These are phyloP conservation scores for Boletus bicolor DNA, from an alignment of 768 basidiomycete genomes.

Conservation along the genomic window DNA sequence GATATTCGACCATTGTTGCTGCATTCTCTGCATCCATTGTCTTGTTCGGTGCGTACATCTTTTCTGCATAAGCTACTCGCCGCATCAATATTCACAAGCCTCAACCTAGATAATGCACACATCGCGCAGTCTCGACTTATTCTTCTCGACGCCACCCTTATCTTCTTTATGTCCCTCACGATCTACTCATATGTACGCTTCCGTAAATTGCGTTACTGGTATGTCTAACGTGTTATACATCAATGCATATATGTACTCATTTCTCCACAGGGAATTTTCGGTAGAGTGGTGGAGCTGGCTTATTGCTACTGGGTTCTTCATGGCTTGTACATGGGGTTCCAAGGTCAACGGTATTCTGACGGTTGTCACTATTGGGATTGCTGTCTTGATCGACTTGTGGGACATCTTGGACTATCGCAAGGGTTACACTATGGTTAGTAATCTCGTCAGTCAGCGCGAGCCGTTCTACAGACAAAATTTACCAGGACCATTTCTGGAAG, in stretches of 20 bases:
- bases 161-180: slow-evolving; percentile 95
- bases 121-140: slow-evolving; percentile 95
- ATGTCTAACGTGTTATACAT: slow-evolving; percentile 22
- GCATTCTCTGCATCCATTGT: slow-evolving; percentile 86
- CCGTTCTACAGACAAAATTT: not conserved
- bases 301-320: slow-evolving; percentile 81
- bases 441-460: not conserved
- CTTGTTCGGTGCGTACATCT: slow-evolving; percentile 70
- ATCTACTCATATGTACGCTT: slow-evolving; percentile 93
- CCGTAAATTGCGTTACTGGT: slow-evolving; percentile 90
- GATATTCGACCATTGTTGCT: slow-evolving; percentile 88
- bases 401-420: slow-evolving; percentile 83
- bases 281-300: slow-evolving; percentile 96
- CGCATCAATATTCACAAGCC: slow-evolving; percentile 4
- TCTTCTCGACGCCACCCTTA: slow-evolving; percentile 87
- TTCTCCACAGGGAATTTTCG: slow-evolving; percentile 68
- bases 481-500: slow-evolving; percentile 80
- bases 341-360: slow-evolving; percentile 97
- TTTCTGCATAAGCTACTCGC: not conserved
- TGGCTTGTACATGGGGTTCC: slow-evolving; percentile 95
- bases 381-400: slow-evolving; percentile 94
- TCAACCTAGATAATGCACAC: slow-evolving; percentile 83
- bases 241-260: slow-evolving; percentile 1
- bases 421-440: slow-evolving; percentile 69
- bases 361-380: slow-evolving; percentile 83